These are phyloP conservation scores for Aspergillus candidus DNA, from an alignment of 2,329 filamentous ascomycete species.

Conservation along the genomic window DNA sequence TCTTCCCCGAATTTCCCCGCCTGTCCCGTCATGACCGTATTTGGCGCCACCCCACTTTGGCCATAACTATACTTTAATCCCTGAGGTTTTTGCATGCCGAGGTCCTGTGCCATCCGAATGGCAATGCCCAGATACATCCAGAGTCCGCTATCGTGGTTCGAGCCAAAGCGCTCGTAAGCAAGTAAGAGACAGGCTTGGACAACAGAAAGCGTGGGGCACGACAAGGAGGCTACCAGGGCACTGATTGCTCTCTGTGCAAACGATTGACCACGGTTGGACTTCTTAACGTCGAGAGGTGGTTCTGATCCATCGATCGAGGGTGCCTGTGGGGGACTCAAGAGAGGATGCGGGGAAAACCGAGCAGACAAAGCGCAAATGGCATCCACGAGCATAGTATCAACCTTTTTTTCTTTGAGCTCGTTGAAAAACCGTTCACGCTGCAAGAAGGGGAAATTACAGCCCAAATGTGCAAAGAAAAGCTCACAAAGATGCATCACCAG, in stretches of 20 bases:
- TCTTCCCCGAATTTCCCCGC: constrained; percentile 40
- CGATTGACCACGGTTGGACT: constrained; percentile 65
- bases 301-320: constrained; percentile 43
- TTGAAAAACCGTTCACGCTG: constrained; percentile 65
- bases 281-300: constrained; percentile 25
- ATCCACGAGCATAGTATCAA: constrained; percentile 80
- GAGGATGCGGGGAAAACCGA: constrained; percentile 62
- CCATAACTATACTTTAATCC: constrained; percentile 58
- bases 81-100: constrained; percentile 76
- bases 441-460: constrained; percentile 80
- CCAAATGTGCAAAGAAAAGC: constrained; percentile 73
- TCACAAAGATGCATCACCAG: constrained; percentile 71
- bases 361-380: constrained; percentile 77
- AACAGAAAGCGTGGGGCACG: constrained; percentile 74
- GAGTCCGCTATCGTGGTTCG: constrained; percentile 78
- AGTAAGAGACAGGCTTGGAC: constrained; percentile 78
- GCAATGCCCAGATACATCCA: constrained; percentile 92
- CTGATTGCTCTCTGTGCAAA: constrained; percentile 78
- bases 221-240: constrained; percentile 75
- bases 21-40: constrained; percentile 45
- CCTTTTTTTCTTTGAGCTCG: constrained; percentile 71
- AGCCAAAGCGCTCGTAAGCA: constrained; percentile 84
- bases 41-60: constrained; percentile 51
- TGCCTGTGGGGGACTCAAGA: constrained; percentile 47
- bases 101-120: constrained; percentile 73